A percentile compares a stretch with the other conserved stretches of the same genome.
phyloP scores from a whole-genome alignment of 768 basidiomycete species.

The Mycena floridula region DNA sequence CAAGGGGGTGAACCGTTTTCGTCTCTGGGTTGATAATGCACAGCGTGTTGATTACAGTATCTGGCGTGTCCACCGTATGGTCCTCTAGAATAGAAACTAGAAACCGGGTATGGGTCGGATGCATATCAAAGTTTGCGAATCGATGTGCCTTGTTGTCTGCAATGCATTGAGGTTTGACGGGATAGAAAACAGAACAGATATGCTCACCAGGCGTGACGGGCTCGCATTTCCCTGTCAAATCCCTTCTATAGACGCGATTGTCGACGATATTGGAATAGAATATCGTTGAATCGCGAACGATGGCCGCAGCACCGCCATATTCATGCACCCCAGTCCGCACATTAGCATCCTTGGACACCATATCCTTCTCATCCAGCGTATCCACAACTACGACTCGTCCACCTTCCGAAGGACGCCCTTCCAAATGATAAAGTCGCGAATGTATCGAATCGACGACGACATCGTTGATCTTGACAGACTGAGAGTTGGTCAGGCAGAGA shows the following conservation, averaged over 20 bases:
- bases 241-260: conserved; percentile 40
- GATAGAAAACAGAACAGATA: conserved; percentile 2
- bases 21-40: conserved; percentile 45
- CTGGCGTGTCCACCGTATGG: conserved; percentile 49
- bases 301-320: conserved; percentile 57
- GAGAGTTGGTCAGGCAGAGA: not conserved
- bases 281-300: conserved; percentile 34
- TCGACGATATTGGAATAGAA: conserved; percentile 52
- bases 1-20: conserved; percentile 37
- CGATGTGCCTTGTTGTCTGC: conserved; percentile 45
- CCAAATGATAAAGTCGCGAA: conserved; percentile 45
- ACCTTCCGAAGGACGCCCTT: conserved; percentile 48
- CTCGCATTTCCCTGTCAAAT: conserved; percentile 27
- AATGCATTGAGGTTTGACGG: conserved; percentile 1
- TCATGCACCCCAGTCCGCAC: conserved; percentile 57
- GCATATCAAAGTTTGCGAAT: conserved; percentile 57
- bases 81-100: conserved; percentile 66
- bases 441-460: conserved; percentile 48
- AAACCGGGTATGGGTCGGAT: conserved; percentile 46
- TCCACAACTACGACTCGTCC: conserved; percentile 53
- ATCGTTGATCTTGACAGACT: conserved; percentile 32
- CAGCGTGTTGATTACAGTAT: conserved; percentile 51
- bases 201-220: conserved; percentile 60
- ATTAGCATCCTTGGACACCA: conserved; percentile 52
- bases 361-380: conserved; percentile 39